A percentile compares a stretch with the other conserved stretches of the same genome.
Conservation (phyloP, 2,329 filamentous ascomycete species). For the Fusarium sp. region DNA sequence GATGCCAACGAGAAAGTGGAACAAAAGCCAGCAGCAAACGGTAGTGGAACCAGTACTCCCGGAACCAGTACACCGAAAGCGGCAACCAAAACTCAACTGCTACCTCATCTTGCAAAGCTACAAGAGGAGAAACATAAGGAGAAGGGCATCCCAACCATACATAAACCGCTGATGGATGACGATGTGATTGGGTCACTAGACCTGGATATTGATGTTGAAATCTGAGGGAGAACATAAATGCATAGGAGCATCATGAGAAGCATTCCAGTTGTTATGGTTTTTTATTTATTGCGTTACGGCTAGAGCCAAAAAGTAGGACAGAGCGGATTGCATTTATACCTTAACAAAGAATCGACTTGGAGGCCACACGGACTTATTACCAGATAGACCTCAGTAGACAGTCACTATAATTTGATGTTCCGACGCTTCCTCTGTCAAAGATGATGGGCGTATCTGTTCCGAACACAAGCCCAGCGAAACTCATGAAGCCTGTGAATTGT, state of each 20-base stretch:
- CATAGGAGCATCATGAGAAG: conserved; percentile 20
- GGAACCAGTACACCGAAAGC: conserved; percentile 65
- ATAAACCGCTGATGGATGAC: conserved; percentile 87
- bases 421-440: neutral
- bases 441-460: neutral
- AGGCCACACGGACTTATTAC: conserved; percentile 2
- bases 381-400: conserved; percentile 20
- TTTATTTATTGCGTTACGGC: neutral
- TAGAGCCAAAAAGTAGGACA: conserved; percentile 23
- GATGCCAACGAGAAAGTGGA: conserved; percentile 67
- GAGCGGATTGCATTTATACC: conserved; percentile 19
- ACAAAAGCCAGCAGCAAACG: conserved; percentile 62
- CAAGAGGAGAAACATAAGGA: conserved; percentile 66
- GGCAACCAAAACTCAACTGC: conserved; percentile 56
- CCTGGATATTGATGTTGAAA: conserved; percentile 91
- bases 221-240: conserved; percentile 60
- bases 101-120: conserved; percentile 66
- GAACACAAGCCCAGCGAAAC: neutral
- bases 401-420: conserved; percentile 3
- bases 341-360: neutral
- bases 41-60: conserved; percentile 64
- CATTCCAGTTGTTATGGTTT: conserved; percentile 6
- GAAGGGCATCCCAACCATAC: conserved; percentile 75
- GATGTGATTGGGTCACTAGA: conserved; percentile 92
- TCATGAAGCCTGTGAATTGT: neutral